A percentile compares a stretch with the other conserved stretches of the same genome.
Evolutionary conservation across 768 basidiomycete species (phyloP).

Genomic region (Mycena kentingensis): DNA sequence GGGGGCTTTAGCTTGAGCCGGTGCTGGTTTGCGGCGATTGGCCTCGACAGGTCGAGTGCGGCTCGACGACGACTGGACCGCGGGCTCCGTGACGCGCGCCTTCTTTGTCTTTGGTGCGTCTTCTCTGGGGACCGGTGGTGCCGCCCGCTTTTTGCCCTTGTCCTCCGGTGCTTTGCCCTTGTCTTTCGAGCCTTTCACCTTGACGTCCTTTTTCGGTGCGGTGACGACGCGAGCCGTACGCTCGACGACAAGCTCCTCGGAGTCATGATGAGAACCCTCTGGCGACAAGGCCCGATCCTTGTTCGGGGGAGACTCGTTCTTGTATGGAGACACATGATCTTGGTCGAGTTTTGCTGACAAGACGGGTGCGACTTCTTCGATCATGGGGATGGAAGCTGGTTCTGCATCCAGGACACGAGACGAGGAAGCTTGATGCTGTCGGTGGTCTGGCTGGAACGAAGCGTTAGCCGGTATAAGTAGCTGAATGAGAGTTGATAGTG

Average conservation of each 20-base stretch:
- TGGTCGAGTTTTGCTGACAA: constrained; percentile 1
- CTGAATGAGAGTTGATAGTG: constrained; percentile 27
- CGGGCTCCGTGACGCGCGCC: constrained; percentile 6
- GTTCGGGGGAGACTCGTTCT: constrained; percentile 3
- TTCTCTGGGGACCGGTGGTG: constrained; percentile 6
- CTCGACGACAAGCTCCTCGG: constrained; percentile 1
- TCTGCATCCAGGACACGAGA: constrained; percentile 1
- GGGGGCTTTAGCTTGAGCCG: not conserved
- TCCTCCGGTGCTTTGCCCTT: constrained; percentile 11
- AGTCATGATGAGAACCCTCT: not conserved
- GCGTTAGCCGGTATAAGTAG: constrained; percentile 14
- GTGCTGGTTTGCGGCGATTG: not conserved
- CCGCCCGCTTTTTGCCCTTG: constrained; percentile 23
- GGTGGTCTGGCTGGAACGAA: constrained; percentile 2
- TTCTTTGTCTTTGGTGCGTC: constrained; percentile 20
- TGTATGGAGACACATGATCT: constrained; percentile 5
- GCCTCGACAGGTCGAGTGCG: not conserved
- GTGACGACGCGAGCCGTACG: not conserved
- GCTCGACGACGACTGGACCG: not conserved
- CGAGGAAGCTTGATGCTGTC: not conserved
- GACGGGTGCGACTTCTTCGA: not conserved
- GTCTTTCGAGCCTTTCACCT: constrained; percentile 2
- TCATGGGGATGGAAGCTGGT: constrained; percentile 1
- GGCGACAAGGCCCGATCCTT: not conserved
- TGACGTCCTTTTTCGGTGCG: not conserved